phyloP scores from a whole-genome alignment of 306 rosid genomes.

The Corylus heterophylla region DNA sequence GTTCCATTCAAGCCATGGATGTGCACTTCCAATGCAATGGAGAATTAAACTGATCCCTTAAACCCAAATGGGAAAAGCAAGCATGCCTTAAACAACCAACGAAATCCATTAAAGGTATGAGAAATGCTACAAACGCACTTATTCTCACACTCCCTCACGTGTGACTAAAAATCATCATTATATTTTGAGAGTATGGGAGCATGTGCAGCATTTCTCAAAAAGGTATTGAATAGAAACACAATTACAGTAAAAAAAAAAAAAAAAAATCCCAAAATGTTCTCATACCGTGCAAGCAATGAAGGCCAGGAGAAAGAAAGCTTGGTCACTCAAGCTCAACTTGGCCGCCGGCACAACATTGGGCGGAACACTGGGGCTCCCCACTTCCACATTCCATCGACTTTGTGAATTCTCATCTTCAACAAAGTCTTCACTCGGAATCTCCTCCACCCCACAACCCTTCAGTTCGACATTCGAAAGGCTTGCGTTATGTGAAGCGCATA shows the following conservation, averaged over 20 bases:
- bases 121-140: too few species aligned
- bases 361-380: slow-evolving; percentile 48
- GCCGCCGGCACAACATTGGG: slow-evolving; percentile 28
- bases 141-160: too few species aligned
- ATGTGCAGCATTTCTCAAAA: too few species aligned
- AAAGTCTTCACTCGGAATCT: slow-evolving; percentile 18
- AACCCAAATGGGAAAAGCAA: too few species aligned
- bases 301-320: slow-evolving; percentile 77
- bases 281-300: slow-evolving; percentile 81
- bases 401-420: slow-evolving; percentile 31
- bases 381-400: slow-evolving; percentile 32
- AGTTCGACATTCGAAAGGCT: slow-evolving; percentile 22
- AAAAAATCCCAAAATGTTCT: background rate
- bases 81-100: too few species aligned
- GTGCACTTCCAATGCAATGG: too few species aligned
- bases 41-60: too few species aligned
- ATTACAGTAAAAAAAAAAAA: background rate
- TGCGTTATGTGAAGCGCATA: slow-evolving; percentile 32
- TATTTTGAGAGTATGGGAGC: too few species aligned
- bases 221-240: background rate
- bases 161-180: too few species aligned
- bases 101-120: background rate
- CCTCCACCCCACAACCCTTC: slow-evolving; percentile 19
- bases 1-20: too few species aligned
- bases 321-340: slow-evolving; percentile 58